Base-by-base conservation (phyloP, 2,329 filamentous ascomycete species). In the Didymella keratinophila region DNA sequence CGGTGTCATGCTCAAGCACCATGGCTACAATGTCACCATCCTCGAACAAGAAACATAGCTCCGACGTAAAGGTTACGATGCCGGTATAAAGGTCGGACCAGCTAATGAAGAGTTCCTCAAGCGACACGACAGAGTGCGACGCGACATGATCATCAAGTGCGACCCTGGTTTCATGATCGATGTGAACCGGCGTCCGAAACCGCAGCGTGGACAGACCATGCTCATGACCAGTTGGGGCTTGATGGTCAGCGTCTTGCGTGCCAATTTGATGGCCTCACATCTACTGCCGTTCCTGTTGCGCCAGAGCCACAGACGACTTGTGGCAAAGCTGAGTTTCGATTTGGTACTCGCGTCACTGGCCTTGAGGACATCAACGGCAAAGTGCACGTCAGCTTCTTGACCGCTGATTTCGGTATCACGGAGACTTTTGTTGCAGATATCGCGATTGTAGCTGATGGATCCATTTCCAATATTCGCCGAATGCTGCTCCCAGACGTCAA, bases 121-220 rank as follows among this genome's bases (percentile, higher is more conserved):
- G 25, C 16, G 20, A 28, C 7, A 44, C 18, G 42, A 44, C 8
- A 28, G 42, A 44, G 23, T 44, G n/a, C 18, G 11, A 16, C 23
- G 42, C 42, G 42, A 44, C 10, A 44, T 44, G 23, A 28, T 28
- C 23, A 28, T 28, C 42, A 44, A 25, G 14, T 44, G 42, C 25
- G 23, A 44, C 16, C 42, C 42, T 28, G 42, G 42, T 10, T 44
- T 28, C 14, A 44, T 44, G 42, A 44, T 44, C 42, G 42, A 44
- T 20, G 42, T 28, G 3, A 44, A 44, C 16, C 16, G 42, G n/a
- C 16, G 23, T 18, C 42, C 8, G 16, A 44, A 14, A 44, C 23
- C 42, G 25, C 42, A 44, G 16, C 42, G 42, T 11, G 23, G 42
- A 21, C 23, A 44, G 25, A 44, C 23, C 14, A 27, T 44, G 25